Base-by-base conservation (phyloP, 1,284 basidiomycete genomes). In the Sporisorium iseilematis-ciliati region DNA sequence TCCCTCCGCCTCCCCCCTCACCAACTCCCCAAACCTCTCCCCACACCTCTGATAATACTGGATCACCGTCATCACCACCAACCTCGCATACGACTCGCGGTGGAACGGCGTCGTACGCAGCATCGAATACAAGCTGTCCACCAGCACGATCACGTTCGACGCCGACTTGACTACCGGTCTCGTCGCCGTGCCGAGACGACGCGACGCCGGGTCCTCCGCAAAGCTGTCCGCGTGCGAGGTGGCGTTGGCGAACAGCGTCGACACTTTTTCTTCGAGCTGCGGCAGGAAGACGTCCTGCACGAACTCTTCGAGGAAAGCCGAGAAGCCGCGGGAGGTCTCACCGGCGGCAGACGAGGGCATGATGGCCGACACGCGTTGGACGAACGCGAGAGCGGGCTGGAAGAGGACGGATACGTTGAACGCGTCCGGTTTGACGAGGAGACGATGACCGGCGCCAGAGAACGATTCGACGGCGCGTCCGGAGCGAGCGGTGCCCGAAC, bases 31-130 rank as follows among this genome's bases (percentile, higher is more conserved):
- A 86, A 94, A 98, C 31, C 91, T 89, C 79, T 94, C 91, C 76
- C 92, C 94, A 81, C 95, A 97, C 42, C 92, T 90, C 83, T 97
- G 94, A 82, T 98, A 98, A 85, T 95, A 98, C 84, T 97, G 95
- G 40, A 97, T 93, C 54, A 98, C 92, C 45, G 97, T 92, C n/a
- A 92, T 92, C 25, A 99, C 89, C 68, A 99, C 94, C 41, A 99
- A 88, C n/a, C 94, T 90, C 31, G 93, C 91, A 85, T 97, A 84
- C 26, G 64, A 69, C 84, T 98, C 96, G 65, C 92, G 90, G 81
- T 98, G 95, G 87, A 99, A 98, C 0, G 96, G 95, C n/a, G 94
- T 95, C 16, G 91, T 92, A 60, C 91, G 89, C 10, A 98, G 89
- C 94, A 98, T 97, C 8, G 90, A 89, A 81, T 95, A 97, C 2